Conservation (phyloP, 495 filamentous ascomycete genomes). For the Bombardia bombarda region DNA sequence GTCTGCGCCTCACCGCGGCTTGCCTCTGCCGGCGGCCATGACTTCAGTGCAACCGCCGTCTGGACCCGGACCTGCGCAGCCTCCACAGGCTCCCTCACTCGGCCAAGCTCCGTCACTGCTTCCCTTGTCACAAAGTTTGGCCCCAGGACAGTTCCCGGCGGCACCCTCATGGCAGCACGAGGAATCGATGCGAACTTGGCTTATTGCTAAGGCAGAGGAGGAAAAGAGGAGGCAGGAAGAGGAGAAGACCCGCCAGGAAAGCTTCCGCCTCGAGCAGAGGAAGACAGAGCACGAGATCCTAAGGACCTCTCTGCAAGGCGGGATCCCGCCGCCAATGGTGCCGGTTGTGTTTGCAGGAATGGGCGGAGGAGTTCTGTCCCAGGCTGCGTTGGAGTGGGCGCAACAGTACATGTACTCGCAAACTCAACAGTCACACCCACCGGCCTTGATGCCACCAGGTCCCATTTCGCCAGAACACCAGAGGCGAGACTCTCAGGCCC, state of each 20-base stretch:
- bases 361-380: constrained; percentile 51
- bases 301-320: constrained; percentile 66
- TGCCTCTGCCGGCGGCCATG: constrained; percentile 70
- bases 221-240: constrained; percentile 83
- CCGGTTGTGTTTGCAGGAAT: constrained; percentile 86
- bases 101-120: constrained; percentile 28
- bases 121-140: constrained; percentile 31
- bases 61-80: constrained; percentile 19
- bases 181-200: constrained; percentile 74
- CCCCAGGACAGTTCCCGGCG: constrained; percentile 50
- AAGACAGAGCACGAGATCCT: constrained; percentile 76
- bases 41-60: constrained; percentile 46
- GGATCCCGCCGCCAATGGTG: constrained; percentile 78
- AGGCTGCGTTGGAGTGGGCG: constrained; percentile 59
- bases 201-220: constrained; percentile 77
- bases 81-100: constrained; percentile 19
- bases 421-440: constrained; percentile 39
- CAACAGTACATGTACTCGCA: constrained; percentile 60
- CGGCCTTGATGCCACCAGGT: constrained; percentile 43
- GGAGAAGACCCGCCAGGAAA: constrained; percentile 78
- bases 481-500: constrained; percentile 36
- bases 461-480: constrained; percentile 36
- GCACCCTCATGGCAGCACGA: constrained; percentile 72
- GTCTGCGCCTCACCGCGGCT: constrained; percentile 65
- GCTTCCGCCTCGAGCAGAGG: constrained; percentile 68